Conservation (phyloP, 768 basidiomycete species). For the Calocera viscosa region DNA sequence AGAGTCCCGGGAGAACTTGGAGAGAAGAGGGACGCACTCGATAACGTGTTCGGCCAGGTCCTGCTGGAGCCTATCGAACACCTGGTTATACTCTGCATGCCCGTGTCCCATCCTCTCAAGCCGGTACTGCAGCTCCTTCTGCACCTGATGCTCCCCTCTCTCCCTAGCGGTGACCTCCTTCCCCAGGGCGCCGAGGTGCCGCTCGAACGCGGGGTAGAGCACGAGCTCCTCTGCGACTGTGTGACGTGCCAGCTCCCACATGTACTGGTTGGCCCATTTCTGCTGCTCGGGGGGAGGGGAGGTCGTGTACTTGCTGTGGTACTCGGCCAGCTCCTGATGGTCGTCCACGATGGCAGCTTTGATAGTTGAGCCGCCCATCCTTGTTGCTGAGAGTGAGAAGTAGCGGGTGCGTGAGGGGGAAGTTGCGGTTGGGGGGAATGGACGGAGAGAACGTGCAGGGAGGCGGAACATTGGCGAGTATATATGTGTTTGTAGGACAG, state of each 20-base stretch:
- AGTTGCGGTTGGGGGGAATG: background rate
- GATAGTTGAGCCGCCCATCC: constrained; percentile 16
- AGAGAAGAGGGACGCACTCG: constrained; percentile 22
- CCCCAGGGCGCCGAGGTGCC: constrained; percentile 42
- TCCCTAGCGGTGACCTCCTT: constrained; percentile 42
- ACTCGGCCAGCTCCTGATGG: constrained; percentile 48
- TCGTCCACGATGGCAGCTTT: constrained; percentile 38
- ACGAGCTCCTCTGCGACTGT: constrained; percentile 47
- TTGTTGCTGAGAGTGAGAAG: background rate
- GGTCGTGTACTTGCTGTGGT: constrained; percentile 39
- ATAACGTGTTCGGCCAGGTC: constrained; percentile 28
- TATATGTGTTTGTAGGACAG: no score
- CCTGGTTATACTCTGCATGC: constrained; percentile 31
- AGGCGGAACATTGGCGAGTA: background rate
- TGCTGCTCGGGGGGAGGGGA: constrained; percentile 32
- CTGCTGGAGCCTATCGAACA: constrained; percentile 11
- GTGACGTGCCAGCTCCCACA: constrained; percentile 42
- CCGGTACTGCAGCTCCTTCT: constrained; percentile 34
- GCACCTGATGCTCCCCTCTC: constrained; percentile 44
- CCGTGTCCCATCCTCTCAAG: constrained; percentile 30
- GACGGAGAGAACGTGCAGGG: background rate
- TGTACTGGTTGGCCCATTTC: constrained; percentile 44
- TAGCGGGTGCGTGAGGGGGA: background rate
- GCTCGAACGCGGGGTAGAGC: constrained; percentile 51
- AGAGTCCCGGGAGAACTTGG: background rate